Conservation (phyloP, 2,329 filamentous ascomycete genomes). For the Diaporthe humulicola region DNA sequence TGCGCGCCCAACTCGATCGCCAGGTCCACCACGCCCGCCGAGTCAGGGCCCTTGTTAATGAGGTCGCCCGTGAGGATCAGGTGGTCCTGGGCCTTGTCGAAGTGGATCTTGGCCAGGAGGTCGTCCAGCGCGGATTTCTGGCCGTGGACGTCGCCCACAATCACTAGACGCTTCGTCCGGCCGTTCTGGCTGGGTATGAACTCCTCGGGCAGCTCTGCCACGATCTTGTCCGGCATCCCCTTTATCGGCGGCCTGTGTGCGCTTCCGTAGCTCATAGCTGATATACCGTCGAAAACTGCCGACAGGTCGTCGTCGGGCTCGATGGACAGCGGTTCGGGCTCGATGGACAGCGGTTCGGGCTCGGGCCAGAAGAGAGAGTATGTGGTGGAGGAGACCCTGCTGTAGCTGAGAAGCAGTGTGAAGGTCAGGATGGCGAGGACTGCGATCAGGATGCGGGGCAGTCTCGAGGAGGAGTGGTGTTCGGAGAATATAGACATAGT, state of each 20-base stretch:
- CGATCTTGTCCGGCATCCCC: conserved; percentile 44
- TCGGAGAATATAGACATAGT: conserved; percentile 23
- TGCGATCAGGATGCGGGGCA: conserved; percentile 49
- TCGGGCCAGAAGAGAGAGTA: conserved; percentile 35
- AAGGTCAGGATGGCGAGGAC: conserved; percentile 49
- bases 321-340: conserved; percentile 11
- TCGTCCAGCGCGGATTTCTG: conserved; percentile 76
- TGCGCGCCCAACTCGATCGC: conserved; percentile 81
- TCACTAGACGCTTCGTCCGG: conserved; percentile 72
- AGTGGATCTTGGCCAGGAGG: conserved; percentile 77
- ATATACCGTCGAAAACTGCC: conserved; percentile 26
- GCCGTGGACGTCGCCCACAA: conserved; percentile 95
- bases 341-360: conserved; percentile 1
- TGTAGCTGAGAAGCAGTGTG: conserved; percentile 51
- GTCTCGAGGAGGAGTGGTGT: conserved; percentile 39
- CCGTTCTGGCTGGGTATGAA: conserved; percentile 45
- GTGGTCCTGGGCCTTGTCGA: conserved; percentile 74
- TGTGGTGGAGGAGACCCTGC: conserved; percentile 48
- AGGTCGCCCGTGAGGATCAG: conserved; percentile 83
- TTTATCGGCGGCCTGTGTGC: conserved; percentile 54
- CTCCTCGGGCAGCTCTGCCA: conserved; percentile 49
- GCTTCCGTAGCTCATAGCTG: conserved; percentile 57
- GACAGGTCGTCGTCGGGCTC: conserved; percentile 26
- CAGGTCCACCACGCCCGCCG: conserved; percentile 80
- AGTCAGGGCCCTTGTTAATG: conserved; percentile 90